These are phyloP conservation scores for Hysterangium stoloniferum DNA, from an alignment of 768 basidiomycete species.

Conservation along the genomic window DNA sequence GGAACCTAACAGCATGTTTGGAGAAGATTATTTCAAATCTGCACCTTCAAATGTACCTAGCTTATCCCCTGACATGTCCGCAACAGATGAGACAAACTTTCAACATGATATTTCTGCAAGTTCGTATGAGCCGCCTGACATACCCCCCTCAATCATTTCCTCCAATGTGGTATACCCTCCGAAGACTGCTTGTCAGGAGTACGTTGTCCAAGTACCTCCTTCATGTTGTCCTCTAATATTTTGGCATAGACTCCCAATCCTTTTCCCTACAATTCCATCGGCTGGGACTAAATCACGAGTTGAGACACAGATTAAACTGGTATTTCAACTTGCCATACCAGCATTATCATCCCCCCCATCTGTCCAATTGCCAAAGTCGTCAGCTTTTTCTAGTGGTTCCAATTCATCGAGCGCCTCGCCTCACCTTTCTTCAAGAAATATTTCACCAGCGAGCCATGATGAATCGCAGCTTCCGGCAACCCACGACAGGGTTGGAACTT, in stretches of 20 bases:
- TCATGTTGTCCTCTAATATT: neutral
- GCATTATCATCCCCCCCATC: conserved; percentile 23
- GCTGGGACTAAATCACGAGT: conserved; percentile 85
- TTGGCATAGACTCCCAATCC: conserved; percentile 57
- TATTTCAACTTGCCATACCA: conserved; percentile 68
- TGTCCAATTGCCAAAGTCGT: conserved; percentile 1
- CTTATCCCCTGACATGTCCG: neutral
- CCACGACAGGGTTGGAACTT: conserved; percentile 80
- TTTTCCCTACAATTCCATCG: conserved; percentile 78
- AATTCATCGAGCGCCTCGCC: conserved; percentile 6
- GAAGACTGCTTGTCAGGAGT: conserved; percentile 4
- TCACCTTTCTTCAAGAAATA: neutral
- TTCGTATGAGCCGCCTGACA: neutral
- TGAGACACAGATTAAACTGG: conserved; percentile 89
- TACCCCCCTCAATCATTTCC: neutral
- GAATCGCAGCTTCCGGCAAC: conserved; percentile 30
- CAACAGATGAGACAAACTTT: neutral
- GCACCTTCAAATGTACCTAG: neutral
- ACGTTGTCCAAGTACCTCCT: neutral
- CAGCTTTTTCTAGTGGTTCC: conserved; percentile 9
- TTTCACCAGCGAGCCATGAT: conserved; percentile 28
- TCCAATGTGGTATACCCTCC: conserved; percentile 10
- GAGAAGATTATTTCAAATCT: no score
- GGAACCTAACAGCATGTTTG: no score
- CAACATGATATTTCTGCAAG: conserved; percentile 3